Conservation (phyloP, 2,329 filamentous ascomycete genomes). For the Trichoderma breve region DNA sequence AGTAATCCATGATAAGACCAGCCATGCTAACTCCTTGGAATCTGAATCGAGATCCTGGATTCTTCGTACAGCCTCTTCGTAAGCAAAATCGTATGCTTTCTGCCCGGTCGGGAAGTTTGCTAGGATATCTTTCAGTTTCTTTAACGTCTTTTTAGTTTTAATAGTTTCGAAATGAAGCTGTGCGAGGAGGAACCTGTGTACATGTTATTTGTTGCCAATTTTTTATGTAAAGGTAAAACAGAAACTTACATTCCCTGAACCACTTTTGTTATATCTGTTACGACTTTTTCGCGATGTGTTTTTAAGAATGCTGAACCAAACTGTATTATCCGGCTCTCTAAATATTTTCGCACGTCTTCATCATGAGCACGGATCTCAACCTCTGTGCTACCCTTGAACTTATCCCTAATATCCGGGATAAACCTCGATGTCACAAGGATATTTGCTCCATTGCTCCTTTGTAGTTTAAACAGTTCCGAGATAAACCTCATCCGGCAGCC, state of each 20-base stretch:
- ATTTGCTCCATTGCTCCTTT: background rate
- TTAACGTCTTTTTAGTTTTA: background rate
- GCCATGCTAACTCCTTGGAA: background rate
- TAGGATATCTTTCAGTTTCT: background rate
- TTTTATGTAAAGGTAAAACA: background rate
- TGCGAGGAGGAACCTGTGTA: background rate
- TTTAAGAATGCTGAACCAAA: background rate
- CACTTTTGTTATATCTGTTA: background rate
- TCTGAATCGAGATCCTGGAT: background rate
- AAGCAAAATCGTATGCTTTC: background rate
- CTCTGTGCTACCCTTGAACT: background rate
- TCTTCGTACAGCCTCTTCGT: background rate
- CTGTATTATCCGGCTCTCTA: background rate
- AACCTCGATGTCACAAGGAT: conserved; percentile 25
- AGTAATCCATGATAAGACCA: background rate
- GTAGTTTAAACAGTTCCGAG: background rate
- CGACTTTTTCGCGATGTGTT: background rate
- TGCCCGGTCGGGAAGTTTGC: background rate
- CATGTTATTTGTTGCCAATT: background rate
- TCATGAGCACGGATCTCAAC: background rate
- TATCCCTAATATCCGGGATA: background rate
- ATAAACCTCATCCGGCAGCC: background rate
- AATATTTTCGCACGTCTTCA: background rate
- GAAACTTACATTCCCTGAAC: background rate
- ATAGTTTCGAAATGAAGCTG: background rate